Evolutionary conservation across 371 early-diverging fungal genomes (phyloP).

Genomic region (Actinomortierella wolfii): DNA sequence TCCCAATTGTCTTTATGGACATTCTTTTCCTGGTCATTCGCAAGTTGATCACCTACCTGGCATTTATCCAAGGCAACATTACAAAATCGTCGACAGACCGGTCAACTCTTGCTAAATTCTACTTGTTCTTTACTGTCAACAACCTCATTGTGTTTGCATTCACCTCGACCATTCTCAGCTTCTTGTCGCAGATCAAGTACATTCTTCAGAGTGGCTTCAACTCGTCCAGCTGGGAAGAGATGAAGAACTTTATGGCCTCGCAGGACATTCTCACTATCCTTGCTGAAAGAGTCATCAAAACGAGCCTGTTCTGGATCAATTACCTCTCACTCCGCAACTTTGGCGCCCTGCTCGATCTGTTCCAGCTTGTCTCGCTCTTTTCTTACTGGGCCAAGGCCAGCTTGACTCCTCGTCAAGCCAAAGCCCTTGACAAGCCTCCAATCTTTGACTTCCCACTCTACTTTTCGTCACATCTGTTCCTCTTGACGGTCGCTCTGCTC

Average conservation of each 20-base stretch:
- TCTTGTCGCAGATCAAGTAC: slow-evolving; percentile 53
- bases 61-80: slow-evolving; percentile 79
- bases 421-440: slow-evolving; percentile 55
- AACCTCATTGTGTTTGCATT: slow-evolving; percentile 72
- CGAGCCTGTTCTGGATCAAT: slow-evolving; percentile 67
- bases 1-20: slow-evolving; percentile 76
- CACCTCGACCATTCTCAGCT: slow-evolving; percentile 55
- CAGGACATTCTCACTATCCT: slow-evolving; percentile 42
- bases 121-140: slow-evolving; percentile 77
- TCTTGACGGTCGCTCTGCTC: slow-evolving; percentile 77
- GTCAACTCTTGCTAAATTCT: slow-evolving; percentile 76
- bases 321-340: slow-evolving; percentile 70
- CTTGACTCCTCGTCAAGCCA: slow-evolving; percentile 73
- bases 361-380: slow-evolving; percentile 70
- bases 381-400: slow-evolving; percentile 35
- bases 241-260: slow-evolving; percentile 12
- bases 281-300: slow-evolving; percentile 52
- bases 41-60: slow-evolving; percentile 65
- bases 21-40: slow-evolving; percentile 74
- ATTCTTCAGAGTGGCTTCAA: slow-evolving; percentile 31
- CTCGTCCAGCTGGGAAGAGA: slow-evolving; percentile 6
- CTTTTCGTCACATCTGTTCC: slow-evolving; percentile 74
- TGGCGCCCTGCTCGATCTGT: slow-evolving; percentile 67
- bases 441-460: slow-evolving; percentile 72
- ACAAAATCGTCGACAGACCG: slow-evolving; percentile 78